Percentiles rank a stretch among this genome's conserved stretches.
Evolutionary conservation across 108 stramenopile species (phyloP).

Genomic region (Cyclotella sp.): DNA sequence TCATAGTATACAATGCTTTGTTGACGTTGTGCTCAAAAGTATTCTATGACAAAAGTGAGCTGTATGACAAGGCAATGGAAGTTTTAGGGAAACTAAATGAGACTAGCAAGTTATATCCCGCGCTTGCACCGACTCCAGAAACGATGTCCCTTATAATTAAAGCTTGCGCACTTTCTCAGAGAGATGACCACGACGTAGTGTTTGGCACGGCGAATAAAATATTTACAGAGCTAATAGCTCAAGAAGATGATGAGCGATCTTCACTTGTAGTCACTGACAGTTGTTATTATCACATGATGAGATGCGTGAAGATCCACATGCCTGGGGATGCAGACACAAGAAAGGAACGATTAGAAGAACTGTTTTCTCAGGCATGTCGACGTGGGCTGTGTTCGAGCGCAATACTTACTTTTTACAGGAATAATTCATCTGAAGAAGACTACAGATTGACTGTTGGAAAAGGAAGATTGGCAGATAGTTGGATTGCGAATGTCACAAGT

Average conservation of each 20-base stretch:
- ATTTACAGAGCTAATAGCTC: slow-evolving; percentile 25
- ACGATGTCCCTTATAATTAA: slow-evolving; percentile 51
- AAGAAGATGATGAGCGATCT: slow-evolving; percentile 39
- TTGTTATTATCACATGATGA: slow-evolving; percentile 55
- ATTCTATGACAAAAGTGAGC: slow-evolving; percentile 18
- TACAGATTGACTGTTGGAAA: slow-evolving; percentile 50
- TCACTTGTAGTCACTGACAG: slow-evolving; percentile 43
- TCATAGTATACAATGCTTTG: slow-evolving; percentile 46
- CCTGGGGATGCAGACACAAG: slow-evolving; percentile 23
- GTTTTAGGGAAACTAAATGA: slow-evolving; percentile 35
- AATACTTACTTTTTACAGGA: slow-evolving; percentile 41
- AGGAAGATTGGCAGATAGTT: slow-evolving; percentile 53
- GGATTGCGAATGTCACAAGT: slow-evolving; percentile 54
- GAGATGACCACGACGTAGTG: slow-evolving; percentile 36
- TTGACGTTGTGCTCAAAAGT: slow-evolving; percentile 32
- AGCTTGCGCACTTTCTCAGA: slow-evolving; percentile 38
- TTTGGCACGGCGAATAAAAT: slow-evolving; percentile 36
- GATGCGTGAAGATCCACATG: slow-evolving; percentile 32
- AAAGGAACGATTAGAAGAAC: slow-evolving; percentile 39
- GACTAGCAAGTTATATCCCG: slow-evolving; percentile 18
- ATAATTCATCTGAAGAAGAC: slow-evolving; percentile 50
- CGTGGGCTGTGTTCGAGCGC: slow-evolving; percentile 37
- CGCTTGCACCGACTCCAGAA: slow-evolving; percentile 33
- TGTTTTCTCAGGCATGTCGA: slow-evolving; percentile 56
- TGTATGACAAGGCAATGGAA: slow-evolving; percentile 34